Conservation (phyloP, 305 asterid species). For the Striga hermonthica region DNA sequence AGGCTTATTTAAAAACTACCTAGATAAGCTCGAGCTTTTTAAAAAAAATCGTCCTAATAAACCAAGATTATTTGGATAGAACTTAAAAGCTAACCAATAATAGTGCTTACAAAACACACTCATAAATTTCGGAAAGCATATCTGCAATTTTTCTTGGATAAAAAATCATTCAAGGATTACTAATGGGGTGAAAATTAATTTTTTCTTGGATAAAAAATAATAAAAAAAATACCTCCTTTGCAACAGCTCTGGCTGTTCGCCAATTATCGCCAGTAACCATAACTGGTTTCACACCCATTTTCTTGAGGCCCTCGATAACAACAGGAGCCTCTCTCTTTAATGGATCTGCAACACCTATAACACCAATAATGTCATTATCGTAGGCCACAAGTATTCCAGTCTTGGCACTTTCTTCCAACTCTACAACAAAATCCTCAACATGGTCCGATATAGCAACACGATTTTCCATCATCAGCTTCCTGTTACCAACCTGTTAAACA, state of each 20-base stretch:
- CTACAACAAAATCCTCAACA: conserved; percentile 71
- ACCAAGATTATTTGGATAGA: too few species aligned
- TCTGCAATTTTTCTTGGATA: too few species aligned
- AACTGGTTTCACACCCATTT: conserved; percentile 90
- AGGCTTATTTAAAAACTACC: too few species aligned
- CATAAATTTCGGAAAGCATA: too few species aligned
- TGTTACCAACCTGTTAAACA: conserved; percentile 73
- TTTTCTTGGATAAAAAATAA: too few species aligned
- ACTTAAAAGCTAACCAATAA: too few species aligned
- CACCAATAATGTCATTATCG: conserved; percentile 63
- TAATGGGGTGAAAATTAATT: too few species aligned
- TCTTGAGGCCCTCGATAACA: conserved; percentile 82
- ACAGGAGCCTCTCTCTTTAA: conserved; percentile 96
- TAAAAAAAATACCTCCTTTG: conserved; percentile 65
- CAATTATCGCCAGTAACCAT: conserved; percentile 99
- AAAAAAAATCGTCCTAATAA: too few species aligned
- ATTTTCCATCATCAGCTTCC: conserved; percentile 75
- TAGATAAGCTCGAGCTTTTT: too few species aligned
- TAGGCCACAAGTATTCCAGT: conserved; percentile 87
- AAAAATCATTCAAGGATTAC: too few species aligned
- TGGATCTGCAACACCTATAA: conserved; percentile 94
- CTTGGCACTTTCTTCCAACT: conserved; percentile 91
- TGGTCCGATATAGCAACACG: conserved; percentile 48
- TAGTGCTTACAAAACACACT: too few species aligned
- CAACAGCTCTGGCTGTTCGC: conserved; percentile 98